Base-by-base conservation (phyloP, 257 asterid species). In the Craterostigma plantagineum region DNA sequence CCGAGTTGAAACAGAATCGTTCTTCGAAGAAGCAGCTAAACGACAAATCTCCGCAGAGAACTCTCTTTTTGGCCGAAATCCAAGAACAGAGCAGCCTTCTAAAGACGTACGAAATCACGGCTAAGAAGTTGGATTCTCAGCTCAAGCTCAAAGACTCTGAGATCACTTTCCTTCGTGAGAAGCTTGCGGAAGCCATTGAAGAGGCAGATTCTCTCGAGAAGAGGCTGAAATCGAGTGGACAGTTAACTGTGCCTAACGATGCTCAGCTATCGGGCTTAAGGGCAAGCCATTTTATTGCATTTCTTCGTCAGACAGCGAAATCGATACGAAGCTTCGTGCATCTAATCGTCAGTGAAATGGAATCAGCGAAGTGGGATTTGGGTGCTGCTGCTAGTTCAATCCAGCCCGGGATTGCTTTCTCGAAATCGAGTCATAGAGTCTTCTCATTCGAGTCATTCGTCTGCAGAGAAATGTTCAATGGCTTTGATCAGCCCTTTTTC, bases 371-470 rank as follows among this genome's bases (percentile, higher is more conserved):
- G 18, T 80, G 92, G 92, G 76, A 74, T 58, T 55, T 84, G 64
- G 79, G 71, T 16, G 63, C 61, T 27, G 93, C 84, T 0, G 93
- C 73, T 14, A 51, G 51, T 46, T 51, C 80, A 2, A 68, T 80
- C 11, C 63, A 59, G 35, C 82, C 92, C 0, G 74, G 57, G 7
- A 54, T 62, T 38, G 54, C 63, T 30, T 80, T 65, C 50, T 62
- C 56, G 70, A 58, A 74, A 34, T 56, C 50, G 3, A 72, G 56
- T 45, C 72, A 84, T 46, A 65, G 39, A 39, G 69, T 75, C 36
- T 76, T 56, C 23, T 84, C 84, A 0, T 71, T 84, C 27, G 93
- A 84, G 14, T 74, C 93, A 3, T 80, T 71, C n/a, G 71, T 80
- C 3, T 70, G 82, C 67, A 57, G 42, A 12, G 71, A 70, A 38